Conservation (phyloP, 768 basidiomycete species). For the Lactarius trivialis region DNA sequence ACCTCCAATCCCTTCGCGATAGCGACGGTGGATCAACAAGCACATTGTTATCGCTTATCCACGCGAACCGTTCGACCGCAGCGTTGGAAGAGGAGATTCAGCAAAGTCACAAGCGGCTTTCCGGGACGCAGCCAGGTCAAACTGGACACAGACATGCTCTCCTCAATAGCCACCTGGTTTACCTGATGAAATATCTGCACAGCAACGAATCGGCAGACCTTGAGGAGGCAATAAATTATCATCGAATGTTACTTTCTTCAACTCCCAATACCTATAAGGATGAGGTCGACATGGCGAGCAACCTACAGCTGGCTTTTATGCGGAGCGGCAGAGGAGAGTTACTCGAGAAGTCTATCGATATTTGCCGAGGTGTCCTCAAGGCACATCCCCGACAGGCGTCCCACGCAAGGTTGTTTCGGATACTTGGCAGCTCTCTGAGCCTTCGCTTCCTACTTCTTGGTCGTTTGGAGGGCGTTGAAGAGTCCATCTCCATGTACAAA, state of each 20-base stretch:
- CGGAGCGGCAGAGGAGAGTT: not conserved
- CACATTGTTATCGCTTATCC: not conserved
- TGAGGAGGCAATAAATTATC: not conserved
- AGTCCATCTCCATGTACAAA: not conserved
- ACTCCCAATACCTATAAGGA: not conserved
- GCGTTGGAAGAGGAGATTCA: conserved; percentile 1
- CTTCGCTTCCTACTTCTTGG: not conserved
- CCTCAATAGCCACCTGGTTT: not conserved
- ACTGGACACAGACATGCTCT: not conserved
- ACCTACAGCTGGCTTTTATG: not conserved
- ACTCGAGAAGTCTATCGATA: conserved; percentile 2
- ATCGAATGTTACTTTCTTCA: not conserved
- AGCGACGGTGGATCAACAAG: not conserved
- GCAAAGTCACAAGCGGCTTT: not conserved
- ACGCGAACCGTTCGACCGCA: not conserved
- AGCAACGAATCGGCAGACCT: not conserved
- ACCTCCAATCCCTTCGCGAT: not conserved
- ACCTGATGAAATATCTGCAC: not conserved
- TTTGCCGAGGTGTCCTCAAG: not conserved
- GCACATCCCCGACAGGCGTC: not conserved
- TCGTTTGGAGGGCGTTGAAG: not conserved
- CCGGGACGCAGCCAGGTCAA: not conserved
- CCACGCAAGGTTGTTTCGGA: not conserved
- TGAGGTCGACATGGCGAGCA: not conserved
- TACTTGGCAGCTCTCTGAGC: not conserved